Evolutionary conservation across 2,329 filamentous ascomycete genomes (phyloP).

Genomic region (Alternaria arborescens): DNA sequence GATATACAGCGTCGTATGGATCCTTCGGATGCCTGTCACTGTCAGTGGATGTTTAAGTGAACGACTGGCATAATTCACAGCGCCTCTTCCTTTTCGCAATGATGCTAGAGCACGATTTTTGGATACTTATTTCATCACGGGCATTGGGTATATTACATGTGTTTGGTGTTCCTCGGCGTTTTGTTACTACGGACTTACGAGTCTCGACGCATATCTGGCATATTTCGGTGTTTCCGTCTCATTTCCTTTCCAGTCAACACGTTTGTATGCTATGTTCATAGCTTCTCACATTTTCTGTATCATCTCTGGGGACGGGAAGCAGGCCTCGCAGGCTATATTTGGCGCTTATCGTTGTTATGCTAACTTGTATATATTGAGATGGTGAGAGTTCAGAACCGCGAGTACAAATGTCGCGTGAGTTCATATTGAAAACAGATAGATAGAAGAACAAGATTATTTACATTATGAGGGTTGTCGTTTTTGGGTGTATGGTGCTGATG

Average conservation of each 20-base stretch:
- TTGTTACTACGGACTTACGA: conserved; percentile 11
- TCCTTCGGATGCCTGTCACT: conserved; percentile 47
- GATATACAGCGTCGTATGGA: conserved; percentile 34
- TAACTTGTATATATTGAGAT: conserved; percentile 16
- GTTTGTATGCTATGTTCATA: conserved; percentile 12
- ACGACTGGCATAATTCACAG: conserved; percentile 4
- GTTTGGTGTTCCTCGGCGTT: conserved; percentile 18
- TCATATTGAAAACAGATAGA: conserved; percentile 11
- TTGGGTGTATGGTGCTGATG: not conserved
- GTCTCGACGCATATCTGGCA: conserved; percentile 20
- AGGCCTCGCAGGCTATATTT: conserved; percentile 15
- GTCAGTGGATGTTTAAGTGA: conserved; percentile 52
- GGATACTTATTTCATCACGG: conserved; percentile 5
- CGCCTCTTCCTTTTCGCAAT: not conserved
- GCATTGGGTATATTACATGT: conserved; percentile 10
- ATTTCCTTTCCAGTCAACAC: conserved; percentile 15
- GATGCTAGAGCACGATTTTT: conserved; percentile 2
- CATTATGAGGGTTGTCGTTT: not conserved
- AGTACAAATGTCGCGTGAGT: conserved; percentile 14
- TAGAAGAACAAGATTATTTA: conserved; percentile 11
- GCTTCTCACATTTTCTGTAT: conserved; percentile 3
- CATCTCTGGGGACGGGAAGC: conserved; percentile 7
- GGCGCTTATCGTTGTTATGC: conserved; percentile 8
- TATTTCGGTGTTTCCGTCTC: conserved; percentile 17
- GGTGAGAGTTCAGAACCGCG: conserved; percentile 14